Conservation (phyloP, 495 filamentous ascomycete genomes). For the Penicillium paradoxum region DNA sequence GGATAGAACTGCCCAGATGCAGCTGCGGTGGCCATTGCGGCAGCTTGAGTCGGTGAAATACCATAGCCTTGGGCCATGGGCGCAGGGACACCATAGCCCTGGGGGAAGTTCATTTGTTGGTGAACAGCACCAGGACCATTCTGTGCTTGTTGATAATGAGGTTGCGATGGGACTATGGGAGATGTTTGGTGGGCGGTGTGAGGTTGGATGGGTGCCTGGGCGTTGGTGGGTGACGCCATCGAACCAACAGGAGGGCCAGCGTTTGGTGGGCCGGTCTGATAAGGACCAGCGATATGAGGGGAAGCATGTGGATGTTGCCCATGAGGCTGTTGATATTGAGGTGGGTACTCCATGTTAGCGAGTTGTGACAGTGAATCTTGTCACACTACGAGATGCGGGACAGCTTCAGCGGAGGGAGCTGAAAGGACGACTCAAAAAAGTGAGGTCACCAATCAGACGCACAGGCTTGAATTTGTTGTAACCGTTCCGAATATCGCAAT, state of each 20-base stretch:
- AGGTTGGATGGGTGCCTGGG: conserved; percentile 49
- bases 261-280: conserved; percentile 45
- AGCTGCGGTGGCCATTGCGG: conserved; percentile 54
- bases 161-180: conserved; percentile 50
- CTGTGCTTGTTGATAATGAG: conserved; percentile 46
- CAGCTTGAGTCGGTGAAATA: conserved; percentile 49
- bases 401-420: conserved; percentile 22
- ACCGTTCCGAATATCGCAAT: conserved; percentile 8
- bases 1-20: conserved; percentile 50
- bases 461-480: conserved; percentile 3
- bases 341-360: conserved; percentile 50
- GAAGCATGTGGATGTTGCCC: conserved; percentile 50
- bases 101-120: conserved; percentile 51
- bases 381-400: conserved; percentile 26
- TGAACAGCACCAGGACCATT: conserved; percentile 44
- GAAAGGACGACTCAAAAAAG: conserved; percentile 17
- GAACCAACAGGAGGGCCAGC: conserved; percentile 42
- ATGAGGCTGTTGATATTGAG: conserved; percentile 53
- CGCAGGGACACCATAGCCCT: conserved; percentile 44
- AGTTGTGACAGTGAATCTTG: conserved; percentile 21
- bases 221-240: conserved; percentile 50
- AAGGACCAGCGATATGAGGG: conserved; percentile 46
- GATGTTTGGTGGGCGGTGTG: conserved; percentile 49
- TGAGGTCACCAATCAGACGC: conserved; percentile 15
- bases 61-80: conserved; percentile 48